phyloP scores from a whole-genome alignment of 257 asterid genomes.

The Nicotiana attenuata region DNA sequence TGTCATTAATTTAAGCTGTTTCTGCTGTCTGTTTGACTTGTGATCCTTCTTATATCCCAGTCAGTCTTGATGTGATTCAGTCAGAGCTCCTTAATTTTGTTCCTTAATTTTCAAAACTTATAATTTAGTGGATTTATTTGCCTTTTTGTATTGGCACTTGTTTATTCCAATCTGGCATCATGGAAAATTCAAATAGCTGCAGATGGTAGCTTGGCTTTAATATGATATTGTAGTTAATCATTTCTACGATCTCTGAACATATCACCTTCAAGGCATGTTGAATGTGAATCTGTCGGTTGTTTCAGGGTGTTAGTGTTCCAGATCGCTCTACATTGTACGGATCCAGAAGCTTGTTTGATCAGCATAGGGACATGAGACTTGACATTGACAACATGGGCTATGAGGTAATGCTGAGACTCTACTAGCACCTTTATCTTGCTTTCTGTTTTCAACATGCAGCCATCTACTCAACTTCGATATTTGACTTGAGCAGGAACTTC shows the following conservation, averaged over 20 bases:
- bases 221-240: not conserved
- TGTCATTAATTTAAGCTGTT: not conserved
- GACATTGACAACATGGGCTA: constrained; percentile 79
- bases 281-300: not conserved
- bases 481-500: constrained; percentile 57
- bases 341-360: constrained; percentile 51
- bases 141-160: not conserved
- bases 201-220: not conserved
- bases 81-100: not conserved
- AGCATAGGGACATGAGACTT: constrained; percentile 73
- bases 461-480: not conserved
- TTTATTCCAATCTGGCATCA: not conserved
- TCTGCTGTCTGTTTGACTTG: not conserved
- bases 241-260: not conserved
- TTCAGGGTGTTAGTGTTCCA: constrained; percentile 45
- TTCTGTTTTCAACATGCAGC: not conserved
- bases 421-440: not conserved
- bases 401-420: constrained; percentile 42
- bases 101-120: not conserved
- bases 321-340: constrained; percentile 46
- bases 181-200: not conserved
- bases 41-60: not conserved
- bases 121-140: not conserved
- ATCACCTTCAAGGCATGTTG: not conserved
- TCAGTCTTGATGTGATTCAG: not conserved